Evolutionary conservation across 331 rosid species (phyloP).

Genomic region (Cydonia oblonga): DNA sequence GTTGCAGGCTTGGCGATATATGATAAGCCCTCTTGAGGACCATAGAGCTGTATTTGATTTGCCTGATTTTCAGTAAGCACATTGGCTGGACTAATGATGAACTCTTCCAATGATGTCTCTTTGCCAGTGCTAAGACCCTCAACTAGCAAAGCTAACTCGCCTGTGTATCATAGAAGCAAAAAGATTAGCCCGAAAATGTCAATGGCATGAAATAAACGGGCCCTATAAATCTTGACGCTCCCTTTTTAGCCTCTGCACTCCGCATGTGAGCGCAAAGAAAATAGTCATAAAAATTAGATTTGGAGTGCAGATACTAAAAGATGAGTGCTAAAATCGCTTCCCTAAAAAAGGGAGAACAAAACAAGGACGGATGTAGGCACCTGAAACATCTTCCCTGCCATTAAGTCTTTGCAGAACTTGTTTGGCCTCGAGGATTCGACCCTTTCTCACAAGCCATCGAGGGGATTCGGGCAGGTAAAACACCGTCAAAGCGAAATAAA

Average conservation of each 20-base stretch:
- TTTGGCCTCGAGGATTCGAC: conserved; percentile 15
- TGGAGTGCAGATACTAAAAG: too few species aligned
- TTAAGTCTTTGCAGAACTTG: conserved; percentile 15
- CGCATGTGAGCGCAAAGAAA: too few species aligned
- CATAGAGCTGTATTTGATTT: neutral
- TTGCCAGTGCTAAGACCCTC: conserved; percentile 17
- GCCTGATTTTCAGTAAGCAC: neutral
- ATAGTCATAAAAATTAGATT: too few species aligned
- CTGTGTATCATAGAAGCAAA: neutral
- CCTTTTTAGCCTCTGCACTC: too few species aligned
- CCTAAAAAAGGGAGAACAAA: neutral
- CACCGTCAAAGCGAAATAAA: conserved; percentile 10
- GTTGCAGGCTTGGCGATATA: conserved; percentile 9
- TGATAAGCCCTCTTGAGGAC: conserved; percentile 3
- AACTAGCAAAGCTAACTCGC: conserved; percentile 18
- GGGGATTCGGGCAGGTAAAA: conserved; percentile 26
- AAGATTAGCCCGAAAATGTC: neutral
- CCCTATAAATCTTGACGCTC: too few species aligned
- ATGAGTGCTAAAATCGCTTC: neutral
- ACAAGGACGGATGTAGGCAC: neutral
- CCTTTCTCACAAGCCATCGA: conserved; percentile 25
- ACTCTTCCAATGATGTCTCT: conserved; percentile 15
- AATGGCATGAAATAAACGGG: too few species aligned
- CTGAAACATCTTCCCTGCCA: conserved; percentile 19
- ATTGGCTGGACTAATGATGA: neutral